Evolutionary conservation across 1,139 yeast species (phyloP), one percentile per base, ranked within the genome.

Genomic region (Nakaseomyces bracarensis): DNA sequence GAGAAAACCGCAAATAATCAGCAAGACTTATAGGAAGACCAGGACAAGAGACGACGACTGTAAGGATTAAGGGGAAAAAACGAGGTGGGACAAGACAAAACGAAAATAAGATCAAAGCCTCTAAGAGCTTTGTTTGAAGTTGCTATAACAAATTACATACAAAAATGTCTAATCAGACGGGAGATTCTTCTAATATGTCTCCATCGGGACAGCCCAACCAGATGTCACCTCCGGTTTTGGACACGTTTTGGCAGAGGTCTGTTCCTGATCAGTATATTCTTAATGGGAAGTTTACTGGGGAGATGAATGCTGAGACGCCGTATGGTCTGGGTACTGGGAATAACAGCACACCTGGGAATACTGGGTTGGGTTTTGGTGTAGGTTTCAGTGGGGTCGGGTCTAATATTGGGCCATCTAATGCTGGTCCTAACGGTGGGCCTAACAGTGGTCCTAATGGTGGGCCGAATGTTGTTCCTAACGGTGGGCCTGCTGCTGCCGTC

Each of bases 151-250:
- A n/a, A n/a, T n/a, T n/a, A n/a, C n/a, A n/a, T n/a, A n/a, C n/a
- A 25, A 9, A n/a, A 13, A 25, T 25, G 27, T 25, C 27, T 25
- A 27, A 27, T 27, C 16, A 14, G 2, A 27, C 10, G 5, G 30
- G 30, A 4, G 30, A 27, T 7, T 13, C 30, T 27, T 5, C 10
- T 26, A n/a, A n/a, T n/a, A n/a, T n/a, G n/a, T 26, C n/a, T 22
- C 28, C 10, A 26, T n/a, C 14, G 3, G n/a, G n/a, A 11, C n/a
- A n/a, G 13, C 10, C n/a, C 6, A 26, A 28, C 9, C 33, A 28
- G 18, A 26, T 26, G 29, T 30, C 34, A 4, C 34, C 34, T 30
- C 34, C 34, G 4, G 22, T 30, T 9, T 19, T 30, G 14, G 34
- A 30, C 11, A 21, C 34, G 22, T 30, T 8, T 19, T 30, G 34